Base-by-base conservation (phyloP, 148 eudicot genomes). In the Dysphania ambrosioides region DNA sequence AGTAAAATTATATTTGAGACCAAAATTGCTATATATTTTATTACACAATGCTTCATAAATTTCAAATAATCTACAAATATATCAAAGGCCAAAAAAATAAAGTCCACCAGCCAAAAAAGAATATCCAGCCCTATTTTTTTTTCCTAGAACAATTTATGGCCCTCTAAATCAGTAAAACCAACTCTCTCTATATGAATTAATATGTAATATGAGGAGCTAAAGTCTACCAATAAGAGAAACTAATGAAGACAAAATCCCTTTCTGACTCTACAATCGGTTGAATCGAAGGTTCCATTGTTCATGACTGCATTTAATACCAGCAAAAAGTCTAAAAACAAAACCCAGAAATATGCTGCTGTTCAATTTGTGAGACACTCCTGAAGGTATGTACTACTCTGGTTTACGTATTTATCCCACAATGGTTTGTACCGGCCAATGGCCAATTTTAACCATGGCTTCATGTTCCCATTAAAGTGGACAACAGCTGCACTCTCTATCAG, bases 401-500 rank as follows among this genome's bases (percentile, higher is more conserved):
- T 82, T 53, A 88, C 80, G 65, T 88, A 87, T 63, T 83, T 77
- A 73, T 85, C 83, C 96, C 97, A 86, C 75, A 88, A 79, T 74
- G 88, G 86, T 82, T 84, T 80, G 72, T 87, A 89, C 75, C 80
- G 86, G 47, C 72, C 75, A 65, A 91, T 81, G 71, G 78, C 89
- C 44, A 91, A 73, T 77, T 84, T 90, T 41, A 86, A 86, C 97
- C 97, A 91, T 0, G 97, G 97, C 74, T 91, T 91, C 89, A 89
- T 77, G 79, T 87, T 89, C 73, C 97, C 97, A 49, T 91, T 91
- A 66, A 82, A 91, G 78, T 91, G 97, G 68, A 88, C 53, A 19
- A 87, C 96, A 6, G 96, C 96, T 30, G 91, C 91, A 75, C 89
- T 88, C 66, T 88, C 93, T 70, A 91, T 91, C 69, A 91, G 77